Base-by-base conservation (phyloP, 495 filamentous ascomycete genomes). In the Melanomma pulvis-pyrius region DNA sequence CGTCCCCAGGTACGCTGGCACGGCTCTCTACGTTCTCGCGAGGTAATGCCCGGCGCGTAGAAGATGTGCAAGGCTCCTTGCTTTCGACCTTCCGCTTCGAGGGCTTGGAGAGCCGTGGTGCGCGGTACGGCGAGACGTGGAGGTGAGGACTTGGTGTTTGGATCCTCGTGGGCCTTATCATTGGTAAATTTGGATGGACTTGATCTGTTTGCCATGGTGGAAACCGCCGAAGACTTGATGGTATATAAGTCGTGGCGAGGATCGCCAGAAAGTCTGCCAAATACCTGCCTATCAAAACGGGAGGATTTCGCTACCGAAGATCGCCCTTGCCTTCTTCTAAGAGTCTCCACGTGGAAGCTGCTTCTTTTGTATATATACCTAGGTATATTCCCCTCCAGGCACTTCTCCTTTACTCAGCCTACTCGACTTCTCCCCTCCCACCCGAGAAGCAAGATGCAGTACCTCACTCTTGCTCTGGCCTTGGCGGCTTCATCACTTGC, bases 41-140 rank as follows among this genome's bases (percentile, higher is more conserved):
- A 28, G 21, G 1, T n/a, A 8, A 25, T 64, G 9, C 61, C 52
- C n/a, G 21, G 61, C 28, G 53, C 24, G 53, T 56, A 64, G 52
- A 58, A 39, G 61, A 64, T 64, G 36, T 49, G 49, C 60, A 63
- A 57, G 61, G 25, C 17, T 5, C 25, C 46, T 56, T 34, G 60
- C 51, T 46, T 51, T 4, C 8, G 36, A 64, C 61, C 61, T 64
- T 64, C 61, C 53, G 25, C 8, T 49, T 56, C 39, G 12, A 57
- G 61, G 39, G 3, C 2, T 30, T 3, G 19, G 32, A 34, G 24
- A 19, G 22, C 25, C 25, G 48, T 46, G 34, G 47, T 36, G 60
- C 25, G 60, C 22, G 49, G 46, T 25, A 53, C 29, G 28, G 5
- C 2, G 46, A 50, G 7, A 13, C 6, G 21, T 24, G n/a, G 54